phyloP scores from a whole-genome alignment of 345 rosid genomes.

The Corymbia maculata region DNA sequence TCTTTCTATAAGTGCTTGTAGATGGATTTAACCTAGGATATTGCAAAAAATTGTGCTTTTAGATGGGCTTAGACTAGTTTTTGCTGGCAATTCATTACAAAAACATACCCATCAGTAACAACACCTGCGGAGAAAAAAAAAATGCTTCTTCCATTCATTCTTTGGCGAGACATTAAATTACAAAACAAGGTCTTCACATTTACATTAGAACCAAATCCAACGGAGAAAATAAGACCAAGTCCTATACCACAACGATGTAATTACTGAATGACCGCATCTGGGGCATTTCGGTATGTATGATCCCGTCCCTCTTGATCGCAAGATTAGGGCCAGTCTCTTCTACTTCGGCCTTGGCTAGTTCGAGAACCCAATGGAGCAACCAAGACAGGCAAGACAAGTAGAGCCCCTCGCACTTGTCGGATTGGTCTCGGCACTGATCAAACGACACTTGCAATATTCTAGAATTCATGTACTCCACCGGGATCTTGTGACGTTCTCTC shows the following conservation, averaged over 20 bases:
- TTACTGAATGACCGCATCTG: neutral
- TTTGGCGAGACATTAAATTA: neutral
- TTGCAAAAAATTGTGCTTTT: neutral
- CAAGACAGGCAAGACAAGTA: neutral
- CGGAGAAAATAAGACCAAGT: neutral
- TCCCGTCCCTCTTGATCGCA: neutral
- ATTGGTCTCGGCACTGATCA: neutral
- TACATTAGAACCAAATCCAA: neutral
- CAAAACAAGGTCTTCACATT: neutral
- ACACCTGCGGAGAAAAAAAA: neutral
- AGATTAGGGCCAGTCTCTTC: neutral
- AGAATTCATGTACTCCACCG: neutral
- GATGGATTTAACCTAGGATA: neutral
- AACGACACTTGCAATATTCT: neutral
- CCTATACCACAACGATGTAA: neutral
- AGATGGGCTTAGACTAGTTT: neutral
- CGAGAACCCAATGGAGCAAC: neutral
- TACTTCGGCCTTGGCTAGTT: neutral
- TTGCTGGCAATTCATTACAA: neutral
- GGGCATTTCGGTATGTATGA: neutral
- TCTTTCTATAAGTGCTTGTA: neutral
- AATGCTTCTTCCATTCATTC: neutral
- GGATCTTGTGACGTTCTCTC: neutral
- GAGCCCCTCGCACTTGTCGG: neutral
- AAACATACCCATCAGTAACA: neutral